A percentile compares a stretch with the other conserved stretches of the same genome.
Evolutionary conservation across 768 basidiomycete species (phyloP).

Genomic region (Rhizopogon rudus): DNA sequence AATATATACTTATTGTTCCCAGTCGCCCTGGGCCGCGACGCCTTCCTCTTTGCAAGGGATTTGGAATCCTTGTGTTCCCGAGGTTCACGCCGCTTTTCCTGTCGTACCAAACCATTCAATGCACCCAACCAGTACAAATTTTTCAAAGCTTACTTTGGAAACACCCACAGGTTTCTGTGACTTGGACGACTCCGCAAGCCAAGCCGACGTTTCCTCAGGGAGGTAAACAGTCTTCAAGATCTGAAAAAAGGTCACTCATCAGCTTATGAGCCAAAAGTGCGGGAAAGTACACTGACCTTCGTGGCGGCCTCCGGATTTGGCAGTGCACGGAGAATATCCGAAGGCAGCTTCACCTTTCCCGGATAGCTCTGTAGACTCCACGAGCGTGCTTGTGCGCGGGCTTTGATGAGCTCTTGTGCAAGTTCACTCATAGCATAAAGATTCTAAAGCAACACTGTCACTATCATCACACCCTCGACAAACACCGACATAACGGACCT

Average conservation of each 20-base stretch:
- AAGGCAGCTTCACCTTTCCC: slow-evolving; percentile 72
- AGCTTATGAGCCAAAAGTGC: background rate
- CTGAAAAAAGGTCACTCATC: slow-evolving; percentile 30
- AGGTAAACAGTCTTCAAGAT: slow-evolving; percentile 66
- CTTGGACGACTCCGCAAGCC: slow-evolving; percentile 49
- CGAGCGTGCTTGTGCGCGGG: slow-evolving; percentile 50
- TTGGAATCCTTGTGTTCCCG: slow-evolving; percentile 48
- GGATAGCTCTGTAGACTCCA: slow-evolving; percentile 83
- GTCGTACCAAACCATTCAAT: slow-evolving; percentile 3
- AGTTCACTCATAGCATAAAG: slow-evolving; percentile 86
- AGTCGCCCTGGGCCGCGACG: slow-evolving; percentile 28
- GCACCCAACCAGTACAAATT: background rate
- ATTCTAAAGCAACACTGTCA: slow-evolving; percentile 44
- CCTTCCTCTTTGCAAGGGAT: slow-evolving; percentile 51
- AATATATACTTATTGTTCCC: slow-evolving; percentile 21
- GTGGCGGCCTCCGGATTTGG: slow-evolving; percentile 61
- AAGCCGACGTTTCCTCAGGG: slow-evolving; percentile 50
- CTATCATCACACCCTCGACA: background rate
- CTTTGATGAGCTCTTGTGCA: slow-evolving; percentile 81
- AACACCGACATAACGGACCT: slow-evolving; percentile 41
- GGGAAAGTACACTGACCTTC: slow-evolving; percentile 36
- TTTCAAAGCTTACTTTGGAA: slow-evolving; percentile 20
- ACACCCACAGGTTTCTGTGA: slow-evolving; percentile 30
- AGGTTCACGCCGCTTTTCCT: slow-evolving; percentile 33
- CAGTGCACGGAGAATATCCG: slow-evolving; percentile 74